Conservation (phyloP, 2,329 filamentous ascomycete genomes). For the Myriosclerotinia scirpicola region DNA sequence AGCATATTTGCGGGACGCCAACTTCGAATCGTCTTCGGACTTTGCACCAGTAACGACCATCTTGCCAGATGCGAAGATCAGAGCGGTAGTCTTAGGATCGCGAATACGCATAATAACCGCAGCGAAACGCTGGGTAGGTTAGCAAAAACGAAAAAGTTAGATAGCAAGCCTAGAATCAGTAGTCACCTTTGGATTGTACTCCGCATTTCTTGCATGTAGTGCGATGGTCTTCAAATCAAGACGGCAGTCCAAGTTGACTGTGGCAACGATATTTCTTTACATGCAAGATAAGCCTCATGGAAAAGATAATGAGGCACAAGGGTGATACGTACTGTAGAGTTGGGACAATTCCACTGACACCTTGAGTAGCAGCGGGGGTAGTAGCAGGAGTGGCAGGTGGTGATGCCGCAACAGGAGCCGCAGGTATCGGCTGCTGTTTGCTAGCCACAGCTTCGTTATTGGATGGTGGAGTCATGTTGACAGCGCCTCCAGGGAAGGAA, state of each 20-base stretch:
- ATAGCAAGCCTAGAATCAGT: slow-evolving; percentile 48
- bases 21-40: slow-evolving; percentile 95
- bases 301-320: slow-evolving; percentile 39
- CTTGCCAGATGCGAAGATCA: slow-evolving; percentile 98
- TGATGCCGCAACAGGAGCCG: slow-evolving; percentile 69
- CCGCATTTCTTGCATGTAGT: slow-evolving; percentile 94
- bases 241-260: slow-evolving; percentile 96
- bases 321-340: slow-evolving; percentile 90
- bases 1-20: slow-evolving; percentile 95
- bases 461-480: slow-evolving; percentile 78
- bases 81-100: slow-evolving; percentile 95
- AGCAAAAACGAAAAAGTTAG: slow-evolving; percentile 43
- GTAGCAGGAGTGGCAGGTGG: slow-evolving; percentile 88
- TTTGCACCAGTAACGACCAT: slow-evolving; percentile 99
- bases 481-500: slow-evolving; percentile 83
- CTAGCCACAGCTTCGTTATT: slow-evolving; percentile 61
- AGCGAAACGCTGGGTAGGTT: slow-evolving; percentile 77
- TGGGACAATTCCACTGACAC: slow-evolving; percentile 86
- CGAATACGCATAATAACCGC: slow-evolving; percentile 99
- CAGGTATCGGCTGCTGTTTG: slow-evolving; percentile 56
- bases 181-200: slow-evolving; percentile 96
- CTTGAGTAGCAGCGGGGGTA: slow-evolving; percentile 77
- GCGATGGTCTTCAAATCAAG: slow-evolving; percentile 99
- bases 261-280: slow-evolving; percentile 96
- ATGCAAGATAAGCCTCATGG: slow-evolving; percentile 53